These are phyloP conservation scores for Botrytis pseudocinerea DNA, from an alignment of 2,329 filamentous ascomycete species.

Conservation along the genomic window DNA sequence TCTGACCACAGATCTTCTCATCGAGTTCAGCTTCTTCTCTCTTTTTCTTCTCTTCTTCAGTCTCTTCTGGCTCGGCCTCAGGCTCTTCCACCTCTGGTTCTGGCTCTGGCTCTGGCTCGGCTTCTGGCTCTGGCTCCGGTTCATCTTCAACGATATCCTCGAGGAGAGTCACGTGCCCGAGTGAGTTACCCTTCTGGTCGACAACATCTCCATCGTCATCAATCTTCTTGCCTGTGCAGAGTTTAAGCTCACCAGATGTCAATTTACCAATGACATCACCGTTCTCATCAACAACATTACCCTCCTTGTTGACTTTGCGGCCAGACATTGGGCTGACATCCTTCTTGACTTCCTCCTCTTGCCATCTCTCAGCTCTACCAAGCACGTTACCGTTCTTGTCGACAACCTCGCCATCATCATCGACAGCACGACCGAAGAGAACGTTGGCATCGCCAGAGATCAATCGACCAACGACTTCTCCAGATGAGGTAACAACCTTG, in stretches of 20 bases:
- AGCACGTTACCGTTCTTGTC: constrained; percentile 69
- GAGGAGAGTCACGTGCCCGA: constrained; percentile 69
- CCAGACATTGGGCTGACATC: constrained; percentile 55
- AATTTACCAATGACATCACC: constrained; percentile 66
- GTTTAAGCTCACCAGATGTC: constrained; percentile 63
- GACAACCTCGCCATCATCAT: constrained; percentile 79
- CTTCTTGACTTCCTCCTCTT: constrained; percentile 54
- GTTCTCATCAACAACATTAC: constrained; percentile 59
- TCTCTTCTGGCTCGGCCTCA: constrained; percentile 49
- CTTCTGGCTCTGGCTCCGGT: constrained; percentile 45
- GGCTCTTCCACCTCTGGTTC: constrained; percentile 42
- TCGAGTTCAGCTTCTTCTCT: constrained; percentile 64
- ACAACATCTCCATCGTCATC: constrained; percentile 71
- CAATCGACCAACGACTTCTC: constrained; percentile 71
- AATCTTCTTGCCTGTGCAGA: constrained; percentile 67
- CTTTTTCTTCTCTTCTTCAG: constrained; percentile 59
- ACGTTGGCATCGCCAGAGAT: constrained; percentile 69
- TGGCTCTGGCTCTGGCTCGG: constrained; percentile 41
- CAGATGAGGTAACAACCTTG: constrained; percentile 64
- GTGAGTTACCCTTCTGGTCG: constrained; percentile 64
- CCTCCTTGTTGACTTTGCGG: constrained; percentile 58
- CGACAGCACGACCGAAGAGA: constrained; percentile 71
- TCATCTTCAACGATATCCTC: constrained; percentile 53
- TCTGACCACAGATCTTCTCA: constrained; percentile 73
- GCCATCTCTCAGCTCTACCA: constrained; percentile 60